Evolutionary conservation across 2,329 filamentous ascomycete species (phyloP).

Genomic region (Aureobasidium musti): DNA sequence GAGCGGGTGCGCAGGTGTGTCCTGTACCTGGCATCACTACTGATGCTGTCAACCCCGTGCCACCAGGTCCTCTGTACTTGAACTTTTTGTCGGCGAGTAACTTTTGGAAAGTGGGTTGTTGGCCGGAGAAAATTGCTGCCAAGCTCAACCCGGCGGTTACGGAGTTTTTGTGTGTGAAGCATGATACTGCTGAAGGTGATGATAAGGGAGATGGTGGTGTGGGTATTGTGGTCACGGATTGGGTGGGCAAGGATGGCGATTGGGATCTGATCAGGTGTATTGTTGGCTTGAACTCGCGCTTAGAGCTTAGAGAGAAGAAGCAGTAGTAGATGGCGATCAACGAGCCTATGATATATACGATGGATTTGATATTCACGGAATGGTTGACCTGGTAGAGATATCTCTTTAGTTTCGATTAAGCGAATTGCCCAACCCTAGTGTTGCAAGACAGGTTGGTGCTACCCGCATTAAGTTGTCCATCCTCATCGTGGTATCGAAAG

Average conservation of each 20-base stretch:
- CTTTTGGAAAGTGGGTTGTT: slow-evolving; percentile 89
- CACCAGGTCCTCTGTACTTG: slow-evolving; percentile 69
- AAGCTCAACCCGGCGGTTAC: slow-evolving; percentile 79
- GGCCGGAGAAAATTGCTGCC: slow-evolving; percentile 88
- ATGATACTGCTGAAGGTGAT: slow-evolving; percentile 44
- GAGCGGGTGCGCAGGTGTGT: slow-evolving; percentile 53
- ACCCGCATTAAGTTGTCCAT: too few relatives aligned
- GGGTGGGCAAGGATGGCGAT: slow-evolving; percentile 82
- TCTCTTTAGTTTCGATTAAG: too few relatives aligned
- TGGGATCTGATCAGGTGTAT: slow-evolving; percentile 89
- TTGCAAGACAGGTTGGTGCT: not conserved
- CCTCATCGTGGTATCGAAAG: not conserved
- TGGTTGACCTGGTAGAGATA: too few relatives aligned
- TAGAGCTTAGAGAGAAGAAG: slow-evolving; percentile 43
- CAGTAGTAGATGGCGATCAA: slow-evolving; percentile 12
- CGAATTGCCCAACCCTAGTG: too few relatives aligned
- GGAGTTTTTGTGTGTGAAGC: slow-evolving; percentile 58
- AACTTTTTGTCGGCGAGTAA: slow-evolving; percentile 92
- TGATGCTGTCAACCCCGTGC: slow-evolving; percentile 45
- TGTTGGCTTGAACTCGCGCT: slow-evolving; percentile 82
- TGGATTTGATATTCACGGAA: too few relatives aligned
- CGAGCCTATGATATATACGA: not conserved
- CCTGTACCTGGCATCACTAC: slow-evolving; percentile 47
- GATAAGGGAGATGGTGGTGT: slow-evolving; percentile 61
- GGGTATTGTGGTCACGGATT: slow-evolving; percentile 89